These are phyloP conservation scores for Cardamine chenopodiifolia DNA, from an alignment of 345 rosid genomes.

Conservation along the genomic window DNA sequence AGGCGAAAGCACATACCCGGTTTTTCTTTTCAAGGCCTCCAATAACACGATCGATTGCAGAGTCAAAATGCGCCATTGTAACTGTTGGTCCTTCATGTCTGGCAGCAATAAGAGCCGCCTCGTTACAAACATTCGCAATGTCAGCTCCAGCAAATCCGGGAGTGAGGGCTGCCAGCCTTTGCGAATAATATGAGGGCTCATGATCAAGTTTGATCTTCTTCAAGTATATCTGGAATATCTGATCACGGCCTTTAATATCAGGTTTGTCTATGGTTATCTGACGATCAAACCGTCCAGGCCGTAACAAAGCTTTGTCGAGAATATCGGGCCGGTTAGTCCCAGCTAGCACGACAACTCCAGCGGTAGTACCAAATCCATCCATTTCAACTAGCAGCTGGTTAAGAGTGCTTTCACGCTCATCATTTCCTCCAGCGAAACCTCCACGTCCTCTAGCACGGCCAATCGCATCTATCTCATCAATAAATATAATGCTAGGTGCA, in stretches of 20 bases:
- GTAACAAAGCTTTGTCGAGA: constrained; percentile 81
- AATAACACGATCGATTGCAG: constrained; percentile 90
- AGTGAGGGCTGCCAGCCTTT: constrained; percentile 90
- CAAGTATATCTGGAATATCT: constrained; percentile 84
- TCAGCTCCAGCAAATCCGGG: constrained; percentile 99
- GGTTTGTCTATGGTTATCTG: constrained; percentile 88
- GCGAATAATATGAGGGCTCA: constrained; percentile 77
- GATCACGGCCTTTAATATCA: constrained; percentile 89
- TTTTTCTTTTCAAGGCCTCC: constrained; percentile 99
- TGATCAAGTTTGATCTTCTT: constrained; percentile 85
- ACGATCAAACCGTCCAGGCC: constrained; percentile 99
- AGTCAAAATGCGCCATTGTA: constrained; percentile 86
- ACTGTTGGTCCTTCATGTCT: constrained; percentile 60
- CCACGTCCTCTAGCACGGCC: constrained; percentile 98
- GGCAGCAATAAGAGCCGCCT: constrained; percentile 96
- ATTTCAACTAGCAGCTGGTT: constrained; percentile 92
- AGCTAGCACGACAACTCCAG: constrained; percentile 95
- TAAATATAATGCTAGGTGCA: constrained; percentile 92
- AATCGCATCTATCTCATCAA: constrained; percentile 97
- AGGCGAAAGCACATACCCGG: constrained; percentile 52
- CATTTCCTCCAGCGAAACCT: constrained; percentile 78
- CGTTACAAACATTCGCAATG: constrained; percentile 94
- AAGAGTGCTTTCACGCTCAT: constrained; percentile 97
- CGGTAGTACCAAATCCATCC: constrained; percentile 97
- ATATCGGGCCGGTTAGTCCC: constrained; percentile 97